Base-by-base conservation (phyloP, 2,329 filamentous ascomycete species). In the Microascus cirrosus region DNA sequence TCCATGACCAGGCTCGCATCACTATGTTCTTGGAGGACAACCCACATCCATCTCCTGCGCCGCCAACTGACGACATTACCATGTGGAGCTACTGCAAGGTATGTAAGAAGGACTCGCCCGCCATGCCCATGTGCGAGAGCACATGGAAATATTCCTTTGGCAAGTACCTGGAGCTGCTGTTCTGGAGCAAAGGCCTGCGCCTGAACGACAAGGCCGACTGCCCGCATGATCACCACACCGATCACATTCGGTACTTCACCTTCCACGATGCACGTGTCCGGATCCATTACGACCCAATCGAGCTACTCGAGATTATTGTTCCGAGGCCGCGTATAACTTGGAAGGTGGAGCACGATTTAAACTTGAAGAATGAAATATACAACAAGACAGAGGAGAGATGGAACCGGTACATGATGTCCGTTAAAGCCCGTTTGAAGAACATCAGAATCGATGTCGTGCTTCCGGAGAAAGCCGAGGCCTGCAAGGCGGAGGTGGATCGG, bases 111-210 rank as follows among this genome's bases (percentile, higher is more conserved):
- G 92, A 97, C 68, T 95, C 93, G 0, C 89, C 90, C 45, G 85
- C 92, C 54, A 88, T 89, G 63, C 85, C 87, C 35, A 96, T 99
- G 90, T 96, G 93, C 1, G 85, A 91, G 59, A 91, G 85, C 65
- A 95, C 92, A 0, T 99, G 91, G 89, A 96, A 95, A 69, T 99
- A 99, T 69, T 99, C 94, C 0, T 95, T 99, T 66, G 94, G 90
- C 12, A 99, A 99, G 71, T 99, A 97, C 66, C 78, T 99, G n/a
- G 94, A 99, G 71, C 77, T 99, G 20, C 91, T 92, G 2, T 97
- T 97, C 70, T 99, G 93, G 92, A 93, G 92, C 66, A 87, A 84
- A 50, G 87, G 90, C 42, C 74, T 97, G 54, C 88, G 85, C 67
- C 84, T 86, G 64, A 85, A 82, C 62, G 84, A 86, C 53, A 83